phyloP scores from a whole-genome alignment of 495 filamentous ascomycete species.

The Ramalina intermedia region DNA sequence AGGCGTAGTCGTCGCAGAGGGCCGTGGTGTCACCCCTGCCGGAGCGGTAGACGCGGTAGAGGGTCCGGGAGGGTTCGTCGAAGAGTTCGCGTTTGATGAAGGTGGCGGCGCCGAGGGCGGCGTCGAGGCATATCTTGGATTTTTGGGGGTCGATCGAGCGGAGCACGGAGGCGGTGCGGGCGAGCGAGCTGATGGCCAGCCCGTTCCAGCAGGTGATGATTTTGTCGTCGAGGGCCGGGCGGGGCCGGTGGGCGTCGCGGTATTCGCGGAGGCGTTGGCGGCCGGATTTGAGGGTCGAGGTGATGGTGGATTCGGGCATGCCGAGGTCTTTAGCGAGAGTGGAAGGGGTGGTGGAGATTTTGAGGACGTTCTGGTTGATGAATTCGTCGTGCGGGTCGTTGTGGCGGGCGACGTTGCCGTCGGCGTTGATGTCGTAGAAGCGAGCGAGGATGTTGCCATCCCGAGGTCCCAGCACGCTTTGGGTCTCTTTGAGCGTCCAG shows the following conservation, averaged over 20 bases:
- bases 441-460: constrained; percentile 62
- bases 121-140: constrained; percentile 41
- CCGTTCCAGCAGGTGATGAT: constrained; percentile 83
- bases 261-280: constrained; percentile 58
- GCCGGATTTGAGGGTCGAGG: constrained; percentile 48
- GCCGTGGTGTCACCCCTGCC: constrained; percentile 55
- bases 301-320: constrained; percentile 40
- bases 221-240: constrained; percentile 83
- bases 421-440: constrained; percentile 73
- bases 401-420: constrained; percentile 76
- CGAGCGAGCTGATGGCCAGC: constrained; percentile 70
- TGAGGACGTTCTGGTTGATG: constrained; percentile 57
- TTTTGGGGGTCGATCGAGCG: constrained; percentile 42
- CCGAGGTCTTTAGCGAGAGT: constrained; percentile 67
- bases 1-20: constrained; percentile 95
- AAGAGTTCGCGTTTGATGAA: constrained; percentile 76
- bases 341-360: constrained; percentile 42
- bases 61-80: constrained; percentile 41
- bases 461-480: constrained; percentile 55
- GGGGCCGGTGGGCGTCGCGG: constrained; percentile 57
- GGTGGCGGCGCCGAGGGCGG: constrained; percentile 51
- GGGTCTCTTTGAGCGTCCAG: constrained; percentile 83
- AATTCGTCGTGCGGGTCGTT: constrained; percentile 90
- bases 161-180: constrained; percentile 56
- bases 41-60: constrained; percentile 68